Base-by-base conservation (phyloP, 768 basidiomycete species). In the Tylopilus balloui region DNA sequence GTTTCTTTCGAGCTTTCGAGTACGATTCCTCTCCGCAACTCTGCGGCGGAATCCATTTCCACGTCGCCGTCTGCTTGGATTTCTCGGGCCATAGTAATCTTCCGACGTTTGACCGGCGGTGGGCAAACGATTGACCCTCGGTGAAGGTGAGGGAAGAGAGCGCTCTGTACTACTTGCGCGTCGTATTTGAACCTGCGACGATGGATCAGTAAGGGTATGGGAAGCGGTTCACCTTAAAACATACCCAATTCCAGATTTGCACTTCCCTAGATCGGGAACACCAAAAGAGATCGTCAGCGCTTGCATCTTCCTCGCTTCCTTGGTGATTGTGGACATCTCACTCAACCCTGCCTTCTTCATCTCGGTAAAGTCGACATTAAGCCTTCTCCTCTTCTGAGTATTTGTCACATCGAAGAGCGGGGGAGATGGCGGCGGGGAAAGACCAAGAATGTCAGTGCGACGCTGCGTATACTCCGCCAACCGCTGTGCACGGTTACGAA, bases 391-490 rank as follows among this genome's bases (percentile, higher is more conserved):
- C 48, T 67, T 71, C 62, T 42, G 73, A 63, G 12, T 60, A 60
- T 49, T 70, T 49, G 60, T 78, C 71, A 52, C 55, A 48, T 67
- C 65, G 21, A 54, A 46, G 28, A 67, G 49, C 15, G 72, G 69
- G 9, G 65, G 53, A 6, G 62, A 54, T 1, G 71, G 49, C 12
- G 60, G 37, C 14, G 56, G 49, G 3, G 61, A 41, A 37, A 69
- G 55, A 19, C 63, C 62, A 12, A 71, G 55, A 4, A 84, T 64
- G 19, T 79, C 73, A 14, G 69, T 67, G 2, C 86, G 74, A 14
- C 85, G 78, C 47, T 80, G 77, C 0, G 76, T 73, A 51, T 87
- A 88, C 62, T 89, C 87, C 6, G 72, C 65, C 15, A 89, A 67
- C 2, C 87, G 75, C 61, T 88, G 86, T 6, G 77, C 60, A 29